Evolutionary conservation across 805 yeast species (phyloP).

Genomic region (Ascoidea rubescens): DNA sequence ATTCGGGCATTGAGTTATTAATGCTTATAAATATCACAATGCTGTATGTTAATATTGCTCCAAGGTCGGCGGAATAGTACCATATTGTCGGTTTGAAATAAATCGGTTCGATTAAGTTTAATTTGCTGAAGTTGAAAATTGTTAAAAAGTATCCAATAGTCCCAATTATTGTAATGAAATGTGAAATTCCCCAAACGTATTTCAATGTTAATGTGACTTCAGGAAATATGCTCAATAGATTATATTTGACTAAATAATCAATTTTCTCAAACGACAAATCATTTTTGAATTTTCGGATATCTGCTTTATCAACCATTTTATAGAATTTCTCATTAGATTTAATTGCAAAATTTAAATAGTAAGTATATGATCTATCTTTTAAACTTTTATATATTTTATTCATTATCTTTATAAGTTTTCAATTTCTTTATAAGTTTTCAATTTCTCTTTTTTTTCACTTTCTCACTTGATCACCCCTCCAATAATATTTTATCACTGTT

Average conservation of each 20-base stretch:
- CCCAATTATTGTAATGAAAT: slow-evolving; percentile 4
- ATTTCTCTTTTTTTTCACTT: too few relatives aligned
- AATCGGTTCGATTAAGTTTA: too few relatives aligned
- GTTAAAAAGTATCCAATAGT: slow-evolving; percentile 4
- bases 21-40: slow-evolving; percentile 1
- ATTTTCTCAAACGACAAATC: background rate
- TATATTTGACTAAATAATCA: background rate
- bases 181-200: slow-evolving; percentile 4
- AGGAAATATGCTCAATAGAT: background rate
- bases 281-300: too few relatives aligned
- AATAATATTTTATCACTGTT: too few relatives aligned
- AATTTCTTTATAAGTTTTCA: too few relatives aligned
- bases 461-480: too few relatives aligned
- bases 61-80: slow-evolving; percentile 5
- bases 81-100: slow-evolving; percentile 1
- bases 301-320: too few relatives aligned
- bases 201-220: slow-evolving; percentile 1
- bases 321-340: too few relatives aligned
- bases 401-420: too few relatives aligned
- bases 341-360: too few relatives aligned
- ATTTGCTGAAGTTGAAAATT: slow-evolving; percentile 1
- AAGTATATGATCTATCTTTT: too few relatives aligned
- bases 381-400: too few relatives aligned
- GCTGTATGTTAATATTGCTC: slow-evolving; percentile 6
- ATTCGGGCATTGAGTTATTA: background rate